Base-by-base conservation (phyloP, 2,329 filamentous ascomycete genomes). In the Fusarium verticillioides region DNA sequence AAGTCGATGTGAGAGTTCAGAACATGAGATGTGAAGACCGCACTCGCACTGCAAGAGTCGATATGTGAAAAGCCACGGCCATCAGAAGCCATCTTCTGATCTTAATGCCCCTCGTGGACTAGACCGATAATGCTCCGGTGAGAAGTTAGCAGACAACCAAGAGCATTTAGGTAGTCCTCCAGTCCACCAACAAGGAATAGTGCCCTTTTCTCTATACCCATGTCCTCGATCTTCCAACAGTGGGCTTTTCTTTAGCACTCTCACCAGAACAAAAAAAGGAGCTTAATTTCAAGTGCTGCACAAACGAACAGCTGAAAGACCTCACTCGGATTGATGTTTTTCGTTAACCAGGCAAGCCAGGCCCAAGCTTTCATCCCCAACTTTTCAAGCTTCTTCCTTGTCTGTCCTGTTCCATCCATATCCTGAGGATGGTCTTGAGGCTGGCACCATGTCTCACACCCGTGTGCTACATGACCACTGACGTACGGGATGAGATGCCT, bases 331-430 rank as follows among this genome's bases (percentile, higher is more conserved):
- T 49, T 26, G 28, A 34, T 32, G 18, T 26, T 66, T 40, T 58
- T 40, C 32, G 50, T 49, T 62, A 46, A 57, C 42, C 36, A 28
- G 60, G 60, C 39, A 58, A 52, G 56, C 34, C 30, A 28, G 60
- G 60, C 28, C 60, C 66, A 43, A 73, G 70, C 70, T 72, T 52
- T 57, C 46, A 50, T 50, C 66, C 68, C 70, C 70, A 54, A 70
- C 70, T 70, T 72, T 73, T 63, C 66, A 58, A 39, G 57, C 61
- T 44, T 73, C 47, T 63, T 71, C 66, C 66, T 52, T 71, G 52
- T 40, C n/a, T 34, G 10, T 61, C 44, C 32, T 36, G 18, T 52
- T 21, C 49, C 49, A 52, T 52, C n/a, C 49, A 34, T 36, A 52
- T 60, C 36, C 34, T 59, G 36, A 37, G 47, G 53, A 42, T 46